Percentiles rank a stretch among this genome's conserved stretches.
These are phyloP conservation scores for Cystobasidiopsis lactophilus DNA, from an alignment of 768 basidiomycete genomes.

Conservation along the genomic window DNA sequence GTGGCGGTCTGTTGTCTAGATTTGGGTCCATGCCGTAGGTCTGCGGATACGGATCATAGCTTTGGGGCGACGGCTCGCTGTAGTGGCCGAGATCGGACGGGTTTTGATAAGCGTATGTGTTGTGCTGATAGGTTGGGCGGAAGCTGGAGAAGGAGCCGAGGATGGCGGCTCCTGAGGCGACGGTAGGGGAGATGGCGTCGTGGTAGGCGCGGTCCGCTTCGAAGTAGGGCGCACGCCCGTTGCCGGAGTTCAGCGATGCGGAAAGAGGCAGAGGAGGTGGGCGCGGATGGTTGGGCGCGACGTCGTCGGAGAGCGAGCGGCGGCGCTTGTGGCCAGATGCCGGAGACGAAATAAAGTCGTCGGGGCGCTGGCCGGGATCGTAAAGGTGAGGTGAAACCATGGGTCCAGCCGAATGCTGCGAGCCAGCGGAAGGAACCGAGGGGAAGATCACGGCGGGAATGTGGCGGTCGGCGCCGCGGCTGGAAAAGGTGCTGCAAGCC, in stretches of 20 bases:
- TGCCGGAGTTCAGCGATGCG: background rate
- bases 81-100: no score
- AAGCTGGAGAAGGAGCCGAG: conserved; percentile 14
- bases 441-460: no score
- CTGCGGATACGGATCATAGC: no score
- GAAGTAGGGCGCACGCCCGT: background rate
- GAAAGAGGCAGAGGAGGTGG: background rate
- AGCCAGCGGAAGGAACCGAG: background rate
- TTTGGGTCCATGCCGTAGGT: no score
- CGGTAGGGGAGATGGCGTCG: conserved; percentile 15
- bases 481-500: conserved; percentile 14
- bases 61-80: no score
- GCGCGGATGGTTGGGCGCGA: background rate
- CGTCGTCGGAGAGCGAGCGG: conserved; percentile 2
- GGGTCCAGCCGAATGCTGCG: no score
- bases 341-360: background rate
- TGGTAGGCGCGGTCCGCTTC: background rate
- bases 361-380: background rate
- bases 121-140: background rate
- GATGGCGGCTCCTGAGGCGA: conserved; percentile 17
- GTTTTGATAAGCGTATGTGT: no score
- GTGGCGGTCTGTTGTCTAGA: no score
- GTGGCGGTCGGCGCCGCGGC: background rate
- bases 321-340: background rate
- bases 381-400: background rate